Conservation (phyloP, 768 basidiomycete species). For the Amanita thiersii region DNA sequence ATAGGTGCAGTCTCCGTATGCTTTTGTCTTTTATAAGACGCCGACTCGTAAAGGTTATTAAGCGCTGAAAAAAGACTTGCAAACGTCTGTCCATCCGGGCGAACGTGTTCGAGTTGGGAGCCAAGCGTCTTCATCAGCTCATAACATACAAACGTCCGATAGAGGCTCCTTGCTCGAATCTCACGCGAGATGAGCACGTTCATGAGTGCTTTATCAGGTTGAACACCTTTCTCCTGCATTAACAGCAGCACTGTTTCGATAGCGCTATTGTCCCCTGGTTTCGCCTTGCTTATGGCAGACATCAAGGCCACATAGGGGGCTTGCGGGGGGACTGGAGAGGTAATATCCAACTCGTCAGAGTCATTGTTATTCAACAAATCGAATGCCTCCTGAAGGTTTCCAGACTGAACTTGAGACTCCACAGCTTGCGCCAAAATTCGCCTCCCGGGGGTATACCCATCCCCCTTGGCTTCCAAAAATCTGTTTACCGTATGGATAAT, state of each 20-base stretch:
- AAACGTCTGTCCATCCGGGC: slow-evolving; percentile 37
- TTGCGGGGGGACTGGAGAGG: slow-evolving; percentile 7
- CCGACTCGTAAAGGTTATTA: slow-evolving; percentile 12
- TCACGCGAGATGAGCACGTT: slow-evolving; percentile 40
- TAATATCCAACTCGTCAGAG: slow-evolving; percentile 1
- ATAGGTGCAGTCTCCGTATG: slow-evolving; percentile 15
- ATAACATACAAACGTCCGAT: slow-evolving; percentile 37
- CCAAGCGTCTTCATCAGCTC: slow-evolving; percentile 23
- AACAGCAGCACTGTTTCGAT: slow-evolving; percentile 27
- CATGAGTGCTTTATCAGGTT: slow-evolving; percentile 33
- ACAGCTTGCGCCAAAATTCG: slow-evolving; percentile 28
- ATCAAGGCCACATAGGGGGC: slow-evolving; percentile 32
- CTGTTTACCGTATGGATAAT: slow-evolving; percentile 13
- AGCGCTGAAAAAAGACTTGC: slow-evolving; percentile 30
- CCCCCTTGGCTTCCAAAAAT: slow-evolving; percentile 16
- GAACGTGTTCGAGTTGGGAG: slow-evolving; percentile 19
- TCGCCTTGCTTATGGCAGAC: slow-evolving; percentile 23
- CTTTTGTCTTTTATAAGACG: slow-evolving; percentile 6
- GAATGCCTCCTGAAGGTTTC: slow-evolving; percentile 21
- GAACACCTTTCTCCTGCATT: slow-evolving; percentile 29
- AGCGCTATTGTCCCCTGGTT: slow-evolving; percentile 19
- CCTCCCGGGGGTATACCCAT: slow-evolving; percentile 19
- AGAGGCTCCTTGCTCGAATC: slow-evolving; percentile 17
- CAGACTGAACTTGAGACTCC: slow-evolving; percentile 24
- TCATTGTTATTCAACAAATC: slow-evolving; percentile 17